Conservation (phyloP, 148 eudicot species). For the Talinum fruticosum region DNA sequence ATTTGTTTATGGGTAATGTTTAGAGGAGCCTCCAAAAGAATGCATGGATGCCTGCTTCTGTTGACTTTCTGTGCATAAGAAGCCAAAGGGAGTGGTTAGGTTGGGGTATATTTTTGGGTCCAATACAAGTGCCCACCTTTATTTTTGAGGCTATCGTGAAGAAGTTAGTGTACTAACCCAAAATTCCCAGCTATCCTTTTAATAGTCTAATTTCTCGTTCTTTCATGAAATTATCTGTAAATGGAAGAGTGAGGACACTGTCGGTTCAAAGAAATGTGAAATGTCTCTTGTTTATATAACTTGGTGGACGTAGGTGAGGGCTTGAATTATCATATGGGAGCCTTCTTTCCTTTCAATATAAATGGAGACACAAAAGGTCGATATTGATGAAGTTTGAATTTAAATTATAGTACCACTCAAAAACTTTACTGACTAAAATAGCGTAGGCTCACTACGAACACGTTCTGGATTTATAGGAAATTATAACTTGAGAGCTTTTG, state of each 20-base stretch:
- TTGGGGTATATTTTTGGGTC: not conserved
- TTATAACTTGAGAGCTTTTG: no score
- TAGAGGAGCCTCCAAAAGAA: not conserved
- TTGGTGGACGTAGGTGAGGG: not conserved
- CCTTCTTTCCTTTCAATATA: not conserved
- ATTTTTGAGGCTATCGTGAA: not conserved
- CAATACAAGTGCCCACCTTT: not conserved
- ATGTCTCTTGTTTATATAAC: not conserved
- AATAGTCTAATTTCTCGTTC: not conserved
- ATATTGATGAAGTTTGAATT: not conserved
- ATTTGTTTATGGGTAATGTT: slow-evolving; percentile 3
- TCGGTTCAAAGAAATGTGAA: not conserved
- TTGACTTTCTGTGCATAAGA: slow-evolving; percentile 14
- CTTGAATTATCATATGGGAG: not conserved
- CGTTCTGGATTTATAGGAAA: not conserved
- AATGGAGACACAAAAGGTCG: not conserved
- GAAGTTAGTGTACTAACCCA: not conserved
- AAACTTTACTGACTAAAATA: not conserved
- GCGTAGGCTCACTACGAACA: not conserved
- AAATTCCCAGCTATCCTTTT: not conserved
- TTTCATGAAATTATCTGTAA: not conserved
- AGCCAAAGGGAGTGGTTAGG: slow-evolving; percentile 11
- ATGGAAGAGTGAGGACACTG: not conserved
- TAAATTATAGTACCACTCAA: not conserved
- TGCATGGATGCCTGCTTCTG: slow-evolving; percentile 13